phyloP scores from a whole-genome alignment of 78 protist species.

The Corallochytrium limacisporum region DNA sequence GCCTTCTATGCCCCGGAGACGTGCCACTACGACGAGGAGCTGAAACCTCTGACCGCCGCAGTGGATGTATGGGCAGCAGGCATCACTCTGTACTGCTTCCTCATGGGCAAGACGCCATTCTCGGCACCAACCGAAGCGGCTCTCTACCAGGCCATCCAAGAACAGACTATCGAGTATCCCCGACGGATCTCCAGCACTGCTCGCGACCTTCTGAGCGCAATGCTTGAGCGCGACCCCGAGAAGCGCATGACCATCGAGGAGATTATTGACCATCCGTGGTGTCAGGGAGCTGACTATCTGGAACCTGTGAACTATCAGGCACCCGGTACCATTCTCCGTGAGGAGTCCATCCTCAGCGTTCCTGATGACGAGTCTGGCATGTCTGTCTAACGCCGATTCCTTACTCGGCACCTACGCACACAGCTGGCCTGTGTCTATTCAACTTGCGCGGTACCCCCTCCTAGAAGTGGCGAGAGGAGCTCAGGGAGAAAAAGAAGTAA shows the following conservation, averaged over 20 bases:
- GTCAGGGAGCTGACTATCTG: too few species aligned
- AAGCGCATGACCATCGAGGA: neutral
- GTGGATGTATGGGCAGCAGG: conserved; percentile 16
- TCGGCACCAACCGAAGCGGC: too few species aligned
- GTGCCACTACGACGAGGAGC: neutral
- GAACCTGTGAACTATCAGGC: too few species aligned
- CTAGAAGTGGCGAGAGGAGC: too few species aligned
- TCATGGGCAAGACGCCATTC: neutral
- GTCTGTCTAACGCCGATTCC: too few species aligned
- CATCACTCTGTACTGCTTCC: neutral
- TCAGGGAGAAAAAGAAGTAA: too few species aligned
- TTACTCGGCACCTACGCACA: too few species aligned
- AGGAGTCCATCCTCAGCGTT: too few species aligned
- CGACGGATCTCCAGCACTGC: neutral
- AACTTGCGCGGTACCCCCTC: too few species aligned
- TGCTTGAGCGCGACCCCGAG: neutral
- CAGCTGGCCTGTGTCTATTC: too few species aligned
- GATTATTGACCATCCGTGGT: neutral
- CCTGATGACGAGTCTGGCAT: too few species aligned
- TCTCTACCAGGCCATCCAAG: neutral
- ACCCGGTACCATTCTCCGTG: too few species aligned
- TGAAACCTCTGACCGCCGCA: neutral
- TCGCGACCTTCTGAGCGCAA: neutral
- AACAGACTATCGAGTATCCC: neutral
- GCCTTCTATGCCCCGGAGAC: conserved; percentile 3